These are phyloP conservation scores for Blastomyces percursus DNA, from an alignment of 2,329 filamentous ascomycete species.

Conservation along the genomic window DNA sequence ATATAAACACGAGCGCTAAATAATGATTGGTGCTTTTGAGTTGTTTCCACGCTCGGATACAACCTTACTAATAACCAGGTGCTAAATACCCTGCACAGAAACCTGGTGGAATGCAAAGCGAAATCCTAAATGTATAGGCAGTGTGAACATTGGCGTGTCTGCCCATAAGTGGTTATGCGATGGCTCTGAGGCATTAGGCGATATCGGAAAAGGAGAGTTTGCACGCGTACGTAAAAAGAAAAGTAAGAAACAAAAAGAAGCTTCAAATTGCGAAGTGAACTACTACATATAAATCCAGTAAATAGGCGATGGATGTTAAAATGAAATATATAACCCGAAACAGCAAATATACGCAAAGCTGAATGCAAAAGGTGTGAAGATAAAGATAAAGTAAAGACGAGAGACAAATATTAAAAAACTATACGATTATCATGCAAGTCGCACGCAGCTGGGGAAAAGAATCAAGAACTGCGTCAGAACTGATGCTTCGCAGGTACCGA, in stretches of 20 bases:
- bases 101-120: background rate
- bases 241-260: background rate
- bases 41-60: background rate
- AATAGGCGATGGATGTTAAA: background rate
- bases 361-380: background rate
- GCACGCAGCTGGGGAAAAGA: background rate
- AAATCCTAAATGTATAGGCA: background rate
- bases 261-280: background rate
- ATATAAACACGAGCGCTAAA: too few species aligned
- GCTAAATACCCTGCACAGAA: background rate
- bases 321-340: background rate
- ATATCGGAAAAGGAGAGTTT: background rate
- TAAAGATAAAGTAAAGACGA: background rate
- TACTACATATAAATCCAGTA: background rate
- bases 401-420: background rate
- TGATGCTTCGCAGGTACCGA: background rate
- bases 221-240: background rate
- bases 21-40: background rate
- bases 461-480: background rate
- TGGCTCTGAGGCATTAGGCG: background rate
- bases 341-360: background rate
- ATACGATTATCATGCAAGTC: background rate
- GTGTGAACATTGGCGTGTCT: background rate
- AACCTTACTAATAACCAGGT: background rate
- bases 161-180: background rate